Evolutionary conservation across 1,284 basidiomycete species (phyloP).

Genomic region (Hemileccinum hortonii): DNA sequence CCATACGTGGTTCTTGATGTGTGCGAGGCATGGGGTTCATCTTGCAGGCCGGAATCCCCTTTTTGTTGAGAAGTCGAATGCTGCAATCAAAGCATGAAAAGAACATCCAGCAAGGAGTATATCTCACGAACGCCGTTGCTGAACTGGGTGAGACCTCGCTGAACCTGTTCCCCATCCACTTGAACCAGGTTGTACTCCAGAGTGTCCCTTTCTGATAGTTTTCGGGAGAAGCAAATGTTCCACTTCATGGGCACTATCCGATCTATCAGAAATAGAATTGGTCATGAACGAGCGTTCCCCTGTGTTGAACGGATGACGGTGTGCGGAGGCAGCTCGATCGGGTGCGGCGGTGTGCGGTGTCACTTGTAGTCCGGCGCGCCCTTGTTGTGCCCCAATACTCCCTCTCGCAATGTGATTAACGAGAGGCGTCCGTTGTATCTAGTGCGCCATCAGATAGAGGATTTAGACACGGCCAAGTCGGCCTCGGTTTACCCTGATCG

Average conservation of each 20-base stretch:
- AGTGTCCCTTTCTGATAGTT: constrained; percentile 14
- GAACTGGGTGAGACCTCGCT: constrained; percentile 17
- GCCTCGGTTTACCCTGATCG: constrained; percentile 50
- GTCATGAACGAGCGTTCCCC: constrained; percentile 40
- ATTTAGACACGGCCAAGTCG: neutral
- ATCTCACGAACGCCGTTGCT: constrained; percentile 31
- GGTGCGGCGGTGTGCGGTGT: constrained; percentile 14
- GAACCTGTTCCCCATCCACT: constrained; percentile 29
- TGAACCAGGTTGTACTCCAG: constrained; percentile 15
- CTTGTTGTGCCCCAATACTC: constrained; percentile 34
- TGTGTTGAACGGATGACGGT: constrained; percentile 28
- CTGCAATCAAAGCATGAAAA: constrained; percentile 17
- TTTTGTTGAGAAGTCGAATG: constrained; percentile 27
- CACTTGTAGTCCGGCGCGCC: constrained; percentile 17
- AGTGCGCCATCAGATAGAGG: constrained; percentile 6
- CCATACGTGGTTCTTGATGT: constrained; percentile 4
- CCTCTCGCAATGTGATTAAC: constrained; percentile 46
- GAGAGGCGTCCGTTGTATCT: constrained; percentile 76
- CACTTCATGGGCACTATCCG: constrained; percentile 67
- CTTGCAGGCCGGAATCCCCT: constrained; percentile 32
- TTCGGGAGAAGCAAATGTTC: constrained; percentile 55
- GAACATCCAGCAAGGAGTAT: neutral
- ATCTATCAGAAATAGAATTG: constrained; percentile 57
- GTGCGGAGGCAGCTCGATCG: constrained; percentile 16
- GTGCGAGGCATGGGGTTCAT: constrained; percentile 11